Evolutionary conservation across 192 early-diverging fungal species (phyloP).

Genomic region (Backusella circina): DNA sequence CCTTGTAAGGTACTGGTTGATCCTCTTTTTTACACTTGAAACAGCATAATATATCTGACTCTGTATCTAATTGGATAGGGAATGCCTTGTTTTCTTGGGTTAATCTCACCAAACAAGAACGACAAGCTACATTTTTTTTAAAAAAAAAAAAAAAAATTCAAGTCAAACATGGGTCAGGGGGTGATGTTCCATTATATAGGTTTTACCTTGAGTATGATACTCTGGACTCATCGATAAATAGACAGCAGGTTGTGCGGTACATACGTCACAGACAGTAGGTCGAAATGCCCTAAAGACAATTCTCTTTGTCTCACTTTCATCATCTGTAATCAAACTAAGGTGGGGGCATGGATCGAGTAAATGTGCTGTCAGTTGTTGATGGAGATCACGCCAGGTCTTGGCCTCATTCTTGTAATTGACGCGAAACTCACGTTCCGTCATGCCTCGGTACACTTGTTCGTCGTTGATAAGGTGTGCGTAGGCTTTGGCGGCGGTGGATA

Average conservation of each 20-base stretch:
- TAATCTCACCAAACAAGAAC: background rate
- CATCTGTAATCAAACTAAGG: constrained; percentile 8
- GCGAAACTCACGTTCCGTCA: constrained; percentile 17
- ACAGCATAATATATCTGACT: constrained; percentile 6
- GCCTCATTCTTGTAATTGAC: constrained; percentile 19
- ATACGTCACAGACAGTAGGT: constrained; percentile 7
- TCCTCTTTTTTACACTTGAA: constrained; percentile 10
- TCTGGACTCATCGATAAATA: constrained; percentile 7
- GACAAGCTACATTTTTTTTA: constrained; percentile 10
- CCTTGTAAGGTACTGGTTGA: background rate
- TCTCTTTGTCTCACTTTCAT: background rate
- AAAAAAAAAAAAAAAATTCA: background rate
- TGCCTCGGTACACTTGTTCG: constrained; percentile 18
- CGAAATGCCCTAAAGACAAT: background rate
- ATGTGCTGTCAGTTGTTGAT: background rate
- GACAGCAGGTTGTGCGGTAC: background rate
- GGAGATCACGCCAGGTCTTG: constrained; percentile 17
- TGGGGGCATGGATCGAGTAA: constrained; percentile 11
- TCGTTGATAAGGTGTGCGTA: constrained; percentile 9
- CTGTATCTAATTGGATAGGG: constrained; percentile 10
- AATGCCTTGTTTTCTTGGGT: background rate
- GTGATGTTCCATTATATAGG: too few species aligned
- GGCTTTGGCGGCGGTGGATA: constrained; percentile 10
- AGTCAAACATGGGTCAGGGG: background rate
- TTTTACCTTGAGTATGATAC: constrained; percentile 12